Evolutionary conservation across 257 asterid genomes (phyloP).

Genomic region (Ehretia macrophylla): DNA sequence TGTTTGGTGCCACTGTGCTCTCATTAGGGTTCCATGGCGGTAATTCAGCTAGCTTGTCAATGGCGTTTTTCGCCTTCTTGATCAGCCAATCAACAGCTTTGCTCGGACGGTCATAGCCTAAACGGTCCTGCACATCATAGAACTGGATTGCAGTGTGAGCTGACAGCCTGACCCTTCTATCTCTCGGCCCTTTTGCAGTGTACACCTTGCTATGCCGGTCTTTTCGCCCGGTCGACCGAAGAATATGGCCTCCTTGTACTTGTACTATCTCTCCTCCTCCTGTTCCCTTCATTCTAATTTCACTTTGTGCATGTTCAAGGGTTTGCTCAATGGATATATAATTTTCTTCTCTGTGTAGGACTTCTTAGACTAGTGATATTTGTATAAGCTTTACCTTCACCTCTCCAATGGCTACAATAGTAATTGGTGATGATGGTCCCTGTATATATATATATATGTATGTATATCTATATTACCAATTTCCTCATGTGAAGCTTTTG

Average conservation of each 20-base stretch:
- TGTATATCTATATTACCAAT: too few species aligned
- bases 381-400: not conserved
- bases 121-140: constrained; percentile 60
- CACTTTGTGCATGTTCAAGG: constrained; percentile 11
- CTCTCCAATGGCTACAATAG: too few species aligned
- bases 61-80: constrained; percentile 46
- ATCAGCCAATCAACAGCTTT: constrained; percentile 67
- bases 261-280: constrained; percentile 39
- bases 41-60: constrained; percentile 27
- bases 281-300: constrained; percentile 29
- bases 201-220: constrained; percentile 60
- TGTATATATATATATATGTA: too few species aligned
- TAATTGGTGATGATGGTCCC: too few species aligned
- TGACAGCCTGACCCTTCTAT: constrained; percentile 53
- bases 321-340: not conserved
- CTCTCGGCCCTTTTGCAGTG: constrained; percentile 59
- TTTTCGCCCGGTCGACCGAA: constrained; percentile 39
- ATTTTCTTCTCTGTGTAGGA: not conserved
- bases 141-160: constrained; percentile 67
- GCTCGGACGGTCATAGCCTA: constrained; percentile 66
- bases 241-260: constrained; percentile 46
- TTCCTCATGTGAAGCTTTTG: not conserved
- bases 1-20: not conserved
- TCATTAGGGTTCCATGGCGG: constrained; percentile 9
- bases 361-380: not conserved